A percentile compares a stretch with the other conserved stretches of the same genome.
Conservation (phyloP, 495 filamentous ascomycete species). For the Aspergillus olivimuriae region DNA sequence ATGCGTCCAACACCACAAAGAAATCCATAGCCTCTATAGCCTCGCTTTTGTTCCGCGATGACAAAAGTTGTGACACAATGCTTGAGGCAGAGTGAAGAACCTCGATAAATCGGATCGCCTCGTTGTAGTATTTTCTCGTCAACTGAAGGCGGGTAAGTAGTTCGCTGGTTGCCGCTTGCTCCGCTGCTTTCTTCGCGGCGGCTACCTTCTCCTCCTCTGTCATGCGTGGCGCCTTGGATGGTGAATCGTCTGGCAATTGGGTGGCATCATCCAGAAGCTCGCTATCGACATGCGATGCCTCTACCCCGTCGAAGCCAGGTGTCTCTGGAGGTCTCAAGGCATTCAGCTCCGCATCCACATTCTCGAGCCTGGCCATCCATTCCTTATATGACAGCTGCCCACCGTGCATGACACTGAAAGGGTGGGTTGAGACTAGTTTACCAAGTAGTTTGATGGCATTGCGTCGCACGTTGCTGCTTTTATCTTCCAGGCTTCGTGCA, state of each 20-base stretch:
- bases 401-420: conserved; percentile 87
- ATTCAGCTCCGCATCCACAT: conserved; percentile 74
- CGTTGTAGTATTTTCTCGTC: conserved; percentile 81
- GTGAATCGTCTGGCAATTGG: conserved; percentile 59
- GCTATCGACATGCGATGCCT: conserved; percentile 59
- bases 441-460: conserved; percentile 92
- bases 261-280: conserved; percentile 87
- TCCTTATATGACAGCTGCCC: conserved; percentile 77
- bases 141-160: conserved; percentile 77
- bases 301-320: conserved; percentile 60
- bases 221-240: conserved; percentile 55
- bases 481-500: conserved; percentile 85
- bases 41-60: conserved; percentile 93
- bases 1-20: conserved; percentile 88
- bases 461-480: conserved; percentile 92
- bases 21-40: conserved; percentile 99
- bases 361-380: conserved; percentile 73
- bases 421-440: conserved; percentile 84
- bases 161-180: conserved; percentile 69
- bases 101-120: conserved; percentile 91
- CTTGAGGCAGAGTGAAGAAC: conserved; percentile 77
- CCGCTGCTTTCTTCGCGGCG: conserved; percentile 59
- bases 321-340: conserved; percentile 72
- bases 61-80: conserved; percentile 76
- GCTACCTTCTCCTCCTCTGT: conserved; percentile 50